phyloP scores from a whole-genome alignment of 371 early-diverging fungal genomes.

The Capillidium heterosporum region DNA sequence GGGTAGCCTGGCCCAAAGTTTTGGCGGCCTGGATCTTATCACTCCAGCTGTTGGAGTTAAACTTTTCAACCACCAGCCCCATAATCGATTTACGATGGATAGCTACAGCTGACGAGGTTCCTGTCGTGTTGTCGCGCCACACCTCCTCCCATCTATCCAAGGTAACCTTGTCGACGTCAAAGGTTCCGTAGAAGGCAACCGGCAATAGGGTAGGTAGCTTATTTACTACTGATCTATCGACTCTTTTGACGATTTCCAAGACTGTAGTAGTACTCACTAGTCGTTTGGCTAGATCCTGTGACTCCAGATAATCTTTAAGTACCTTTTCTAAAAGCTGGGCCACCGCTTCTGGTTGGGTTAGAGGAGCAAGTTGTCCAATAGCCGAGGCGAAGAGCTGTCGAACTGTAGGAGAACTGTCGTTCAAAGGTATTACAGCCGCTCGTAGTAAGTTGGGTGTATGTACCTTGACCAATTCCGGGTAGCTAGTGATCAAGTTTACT shows the following conservation, averaged over 20 bases:
- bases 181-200: conserved; percentile 52
- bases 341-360: conserved; percentile 36
- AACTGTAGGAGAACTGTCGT: conserved; percentile 59
- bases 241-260: conserved; percentile 59
- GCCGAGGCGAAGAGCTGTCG: conserved; percentile 73
- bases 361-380: conserved; percentile 53
- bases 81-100: conserved; percentile 3
- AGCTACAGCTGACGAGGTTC: conserved; percentile 8
- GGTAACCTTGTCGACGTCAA: conserved; percentile 38
- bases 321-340: conserved; percentile 42
- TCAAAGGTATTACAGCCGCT: conserved; percentile 50
- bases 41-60: conserved; percentile 53
- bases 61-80: conserved; percentile 35
- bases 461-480: conserved; percentile 29
- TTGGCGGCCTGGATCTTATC: conserved; percentile 58
- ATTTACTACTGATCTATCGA: conserved; percentile 39
- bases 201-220: conserved; percentile 44
- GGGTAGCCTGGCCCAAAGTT: conserved; percentile 43
- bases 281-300: conserved; percentile 51
- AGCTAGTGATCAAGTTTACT: conserved; percentile 49
- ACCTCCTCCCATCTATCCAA: conserved; percentile 49
- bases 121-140: conserved; percentile 71
- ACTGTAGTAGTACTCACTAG: conserved; percentile 48
- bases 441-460: conserved; percentile 49
- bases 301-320: conserved; percentile 44